Percentiles rank a stretch among this genome's conserved stretches.
Evolutionary conservation across 768 basidiomycete species (phyloP).

Genomic region (Gloeophyllum trabeum): DNA sequence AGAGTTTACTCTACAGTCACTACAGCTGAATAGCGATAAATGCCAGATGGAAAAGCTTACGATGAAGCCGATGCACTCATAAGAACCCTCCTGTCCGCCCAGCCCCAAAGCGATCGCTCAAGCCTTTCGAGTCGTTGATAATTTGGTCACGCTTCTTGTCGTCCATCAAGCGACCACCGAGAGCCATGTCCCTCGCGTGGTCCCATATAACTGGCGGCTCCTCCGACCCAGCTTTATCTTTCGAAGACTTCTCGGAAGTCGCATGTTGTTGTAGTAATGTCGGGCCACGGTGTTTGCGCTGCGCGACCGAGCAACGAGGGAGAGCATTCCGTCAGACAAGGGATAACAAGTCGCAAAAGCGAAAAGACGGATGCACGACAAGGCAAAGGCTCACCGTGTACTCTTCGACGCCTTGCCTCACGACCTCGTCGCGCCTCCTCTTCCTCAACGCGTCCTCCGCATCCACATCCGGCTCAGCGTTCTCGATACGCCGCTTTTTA

Average conservation of each 20-base stretch:
- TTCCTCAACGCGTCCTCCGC: constrained; percentile 38
- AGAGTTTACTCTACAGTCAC: too few relatives aligned
- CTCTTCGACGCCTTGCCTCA: constrained; percentile 63
- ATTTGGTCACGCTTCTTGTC: constrained; percentile 70
- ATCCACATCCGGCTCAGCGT: constrained; percentile 30
- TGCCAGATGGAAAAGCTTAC: too few relatives aligned
- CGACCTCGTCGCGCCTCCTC: constrained; percentile 54
- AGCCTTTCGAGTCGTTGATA: constrained; percentile 68
- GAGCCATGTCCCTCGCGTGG: constrained; percentile 78
- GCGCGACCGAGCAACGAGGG: constrained; percentile 11
- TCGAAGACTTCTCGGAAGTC: constrained; percentile 19
- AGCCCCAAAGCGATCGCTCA: constrained; percentile 77
- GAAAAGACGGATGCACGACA: background rate
- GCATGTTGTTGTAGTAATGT: constrained; percentile 46
- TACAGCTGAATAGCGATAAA: too few relatives aligned
- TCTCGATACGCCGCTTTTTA: constrained; percentile 65
- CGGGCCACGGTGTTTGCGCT: constrained; percentile 37
- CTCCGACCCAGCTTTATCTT: constrained; percentile 32
- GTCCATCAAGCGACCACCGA: constrained; percentile 85
- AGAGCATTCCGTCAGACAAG: background rate
- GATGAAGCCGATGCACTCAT: too few relatives aligned
- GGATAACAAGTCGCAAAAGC: background rate
- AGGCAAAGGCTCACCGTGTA: constrained; percentile 49
- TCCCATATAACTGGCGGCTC: constrained; percentile 78
- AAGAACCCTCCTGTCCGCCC: constrained; percentile 60